Base-by-base conservation (phyloP, 2,329 filamentous ascomycete genomes). In the Colletotrichum cuscutae region DNA sequence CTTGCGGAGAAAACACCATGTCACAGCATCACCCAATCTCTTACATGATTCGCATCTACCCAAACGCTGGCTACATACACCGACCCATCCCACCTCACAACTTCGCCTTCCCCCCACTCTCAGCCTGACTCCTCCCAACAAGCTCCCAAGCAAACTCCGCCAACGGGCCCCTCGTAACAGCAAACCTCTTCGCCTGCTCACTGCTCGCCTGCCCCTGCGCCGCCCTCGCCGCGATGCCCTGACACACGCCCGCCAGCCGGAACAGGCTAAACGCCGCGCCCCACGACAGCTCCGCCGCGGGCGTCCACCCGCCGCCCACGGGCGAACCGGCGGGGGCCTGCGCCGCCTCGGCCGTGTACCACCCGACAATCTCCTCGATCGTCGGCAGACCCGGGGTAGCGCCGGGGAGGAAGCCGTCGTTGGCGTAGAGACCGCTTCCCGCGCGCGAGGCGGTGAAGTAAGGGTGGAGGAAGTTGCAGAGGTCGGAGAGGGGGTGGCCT, bases 401-500 rank as follows among this genome's bases (percentile, higher is more conserved):
- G 58, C 90, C 88, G 4, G 90, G 88, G 24, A 89, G 83, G 83
- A 96, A 96, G 22, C 84, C 87, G 26, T 80, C 78, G 74, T 84
- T 75, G 78, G 81, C 75, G 74, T 79, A 76, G 75, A 76, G 19
- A 71, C 35, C 78, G 78, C 56, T 78, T 19, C 58, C 54, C 79
- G 49, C 83, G 66, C 76, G 72, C 63, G 78, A 76, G 42, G 82
- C 80, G 64, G 80, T 80, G 78, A 81, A 84, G 77, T 84, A 86
- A 64, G 81, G 83, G 67, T 79, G 84, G 64, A 85, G 75, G 22
- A 98, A 86, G 83, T 98, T 98, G 81, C 92, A 92, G 53, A 98
- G 86, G 81, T 99, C 97, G 6, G 94, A 96, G 26, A 98, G 89
- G 1, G 97, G 97, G 81, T 99, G 96, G n/a, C 97, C 97, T 67